Base-by-base conservation (phyloP, 169 alveolate genomes). In the Cryptosporidium ryanae region DNA sequence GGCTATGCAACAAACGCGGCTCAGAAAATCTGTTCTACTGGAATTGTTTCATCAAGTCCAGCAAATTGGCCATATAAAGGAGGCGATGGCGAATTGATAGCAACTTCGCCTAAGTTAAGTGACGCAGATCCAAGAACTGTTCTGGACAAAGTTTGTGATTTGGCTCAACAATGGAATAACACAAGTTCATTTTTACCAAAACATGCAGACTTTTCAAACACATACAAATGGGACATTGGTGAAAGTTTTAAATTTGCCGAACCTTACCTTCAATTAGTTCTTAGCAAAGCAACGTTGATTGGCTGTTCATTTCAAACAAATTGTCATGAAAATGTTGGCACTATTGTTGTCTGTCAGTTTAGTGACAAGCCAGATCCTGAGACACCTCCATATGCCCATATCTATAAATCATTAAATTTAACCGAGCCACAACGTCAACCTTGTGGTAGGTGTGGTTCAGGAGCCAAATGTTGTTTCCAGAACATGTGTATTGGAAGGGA, bases 341-440 rank as follows among this genome's bases (percentile, higher is more conserved):
- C 76, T 2, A 70, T 76, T 0, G 87, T 76, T 21, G 87, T 76
- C 13, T 76, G 87, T 18, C 87, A 76, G 46, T 76, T 76, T 59
- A 76, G 87, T 13, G 76, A 76, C 59, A 76, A 76, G 15, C 87
- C 87, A 46, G 63, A 55, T 52, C 76, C 87, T 17, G 59, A 55
- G 38, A 32, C 21, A 13, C 87, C 87, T 44, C 87, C 87, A n/a
- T 76, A 76, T 61, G 87, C 76, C 15, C 68, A 76, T 21, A 76
- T 76, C 38, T 29, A 76, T 17, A 76, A 76, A 25, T 25, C 87
- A 12, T 46, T 76, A 10, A 61, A 76, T 43, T 55, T 76, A 15
- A 76, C 87, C 23, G 87, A 76, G 38, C 87, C 87, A n/a, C 87
- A 76, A 59, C 34, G 87, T 4, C 87, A 76, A 32, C 87, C 87